Conservation (phyloP, 257 asterid genomes). For the Solanum ossicruentum region DNA sequence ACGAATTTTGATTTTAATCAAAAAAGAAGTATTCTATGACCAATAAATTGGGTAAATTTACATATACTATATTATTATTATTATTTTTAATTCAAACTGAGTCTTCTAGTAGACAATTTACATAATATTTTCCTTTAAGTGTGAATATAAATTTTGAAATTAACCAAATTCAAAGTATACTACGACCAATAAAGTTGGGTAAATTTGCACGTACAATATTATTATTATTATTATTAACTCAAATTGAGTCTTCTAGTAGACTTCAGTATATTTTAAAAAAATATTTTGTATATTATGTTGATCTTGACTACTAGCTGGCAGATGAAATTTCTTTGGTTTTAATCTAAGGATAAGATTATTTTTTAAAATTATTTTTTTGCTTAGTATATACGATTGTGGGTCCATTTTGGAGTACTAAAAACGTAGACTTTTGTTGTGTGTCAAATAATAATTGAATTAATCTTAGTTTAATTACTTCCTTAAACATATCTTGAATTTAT, state of each 20-base stretch:
- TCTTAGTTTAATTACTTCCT: background rate
- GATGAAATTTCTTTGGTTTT: background rate
- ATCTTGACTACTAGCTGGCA: background rate
- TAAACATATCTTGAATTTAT: background rate
- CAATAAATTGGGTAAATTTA: background rate
- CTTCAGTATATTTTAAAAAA: background rate
- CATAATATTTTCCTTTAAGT: background rate
- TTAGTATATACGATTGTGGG: slow-evolving; percentile 37
- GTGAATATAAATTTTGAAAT: background rate
- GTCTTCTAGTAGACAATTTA: background rate
- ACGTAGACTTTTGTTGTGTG: slow-evolving; percentile 2
- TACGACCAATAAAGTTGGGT: background rate
- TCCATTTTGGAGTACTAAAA: slow-evolving; percentile 29
- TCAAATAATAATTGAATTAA: background rate
- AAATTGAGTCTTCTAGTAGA: background rate
- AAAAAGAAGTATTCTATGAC: background rate
- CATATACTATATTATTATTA: background rate
- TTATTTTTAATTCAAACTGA: background rate
- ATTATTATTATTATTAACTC: background rate
- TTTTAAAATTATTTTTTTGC: slow-evolving; percentile 1
- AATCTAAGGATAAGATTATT: background rate
- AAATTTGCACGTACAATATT: background rate
- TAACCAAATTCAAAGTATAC: background rate
- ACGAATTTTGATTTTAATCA: background rate
- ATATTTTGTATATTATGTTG: background rate